Conservation (phyloP, 345 rosid species). For the Populus deltoides region DNA sequence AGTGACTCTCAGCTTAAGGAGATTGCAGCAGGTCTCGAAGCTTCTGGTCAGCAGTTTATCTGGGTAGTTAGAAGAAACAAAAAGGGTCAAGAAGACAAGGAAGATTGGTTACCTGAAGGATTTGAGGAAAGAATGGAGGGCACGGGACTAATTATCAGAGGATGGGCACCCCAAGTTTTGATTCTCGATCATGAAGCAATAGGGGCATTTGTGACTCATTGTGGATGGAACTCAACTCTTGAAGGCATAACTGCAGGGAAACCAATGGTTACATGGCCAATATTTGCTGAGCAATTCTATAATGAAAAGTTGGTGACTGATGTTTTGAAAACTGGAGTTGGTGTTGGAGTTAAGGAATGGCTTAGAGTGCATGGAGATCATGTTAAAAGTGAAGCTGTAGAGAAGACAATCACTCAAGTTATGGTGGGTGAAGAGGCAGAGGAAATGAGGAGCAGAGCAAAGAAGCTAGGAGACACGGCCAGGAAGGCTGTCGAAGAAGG, state of each 20-base stretch:
- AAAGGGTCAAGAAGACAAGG: background rate
- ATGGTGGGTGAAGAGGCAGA: constrained; percentile 17
- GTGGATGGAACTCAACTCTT: constrained; percentile 41
- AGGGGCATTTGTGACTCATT: constrained; percentile 42
- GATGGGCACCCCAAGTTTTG: constrained; percentile 40
- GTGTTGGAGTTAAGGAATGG: constrained; percentile 25
- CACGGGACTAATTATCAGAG: constrained; percentile 21
- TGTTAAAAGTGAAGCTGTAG: constrained; percentile 20
- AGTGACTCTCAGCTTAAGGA: constrained; percentile 13
- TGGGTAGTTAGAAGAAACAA: constrained; percentile 13
- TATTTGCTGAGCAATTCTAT: constrained; percentile 34
- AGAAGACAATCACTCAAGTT: constrained; percentile 28
- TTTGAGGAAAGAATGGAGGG: constrained; percentile 21
- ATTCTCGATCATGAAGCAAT: constrained; percentile 39
- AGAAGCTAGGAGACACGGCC: constrained; percentile 22
- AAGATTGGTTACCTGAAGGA: constrained; percentile 30
- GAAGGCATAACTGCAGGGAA: constrained; percentile 33
- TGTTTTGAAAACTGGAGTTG: constrained; percentile 26
- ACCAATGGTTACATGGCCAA: constrained; percentile 47
- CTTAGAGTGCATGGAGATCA: constrained; percentile 3
- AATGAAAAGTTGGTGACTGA: constrained; percentile 36
- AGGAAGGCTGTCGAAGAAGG: constrained; percentile 31
- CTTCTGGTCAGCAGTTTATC: constrained; percentile 12
- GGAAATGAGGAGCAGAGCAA: constrained; percentile 16
- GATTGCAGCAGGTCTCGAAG: constrained; percentile 18